Conservation (phyloP, 805 yeast genomes). For the Yarrowia porcina region DNA sequence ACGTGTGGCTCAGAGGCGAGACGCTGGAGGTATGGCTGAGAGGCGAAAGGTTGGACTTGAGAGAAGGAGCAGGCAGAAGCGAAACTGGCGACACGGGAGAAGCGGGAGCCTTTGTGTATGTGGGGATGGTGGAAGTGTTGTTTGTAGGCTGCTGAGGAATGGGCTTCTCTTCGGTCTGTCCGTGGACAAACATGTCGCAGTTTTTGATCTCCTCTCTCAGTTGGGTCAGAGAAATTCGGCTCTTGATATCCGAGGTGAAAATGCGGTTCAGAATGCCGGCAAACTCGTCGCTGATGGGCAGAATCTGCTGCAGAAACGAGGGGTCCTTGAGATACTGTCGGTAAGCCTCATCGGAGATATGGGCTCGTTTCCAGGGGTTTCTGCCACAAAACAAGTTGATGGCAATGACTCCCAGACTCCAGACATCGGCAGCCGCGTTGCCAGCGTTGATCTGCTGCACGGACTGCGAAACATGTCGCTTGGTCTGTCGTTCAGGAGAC, state of each 20-base stretch:
- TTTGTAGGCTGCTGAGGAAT: no score
- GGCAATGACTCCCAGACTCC: slow-evolving; percentile 81
- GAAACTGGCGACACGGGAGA: not conserved
- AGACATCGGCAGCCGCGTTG: slow-evolving; percentile 53
- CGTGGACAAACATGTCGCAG: not conserved
- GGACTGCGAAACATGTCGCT: not conserved
- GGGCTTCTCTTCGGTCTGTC: not conserved
- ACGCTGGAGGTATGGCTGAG: not conserved
- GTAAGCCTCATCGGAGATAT: slow-evolving; percentile 61
- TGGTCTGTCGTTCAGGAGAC: slow-evolving; percentile 66
- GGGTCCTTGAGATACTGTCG: slow-evolving; percentile 57
- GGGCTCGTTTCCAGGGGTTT: slow-evolving; percentile 88
- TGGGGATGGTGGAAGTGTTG: not conserved
- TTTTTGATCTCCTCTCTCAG: slow-evolving; percentile 26
- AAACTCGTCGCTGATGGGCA: slow-evolving; percentile 69
- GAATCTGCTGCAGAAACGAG: slow-evolving; percentile 54
- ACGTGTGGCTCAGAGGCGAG: not conserved
- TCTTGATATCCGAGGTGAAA: not conserved
- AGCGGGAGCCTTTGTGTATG: not conserved
- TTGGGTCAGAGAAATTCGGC: slow-evolving; percentile 11
- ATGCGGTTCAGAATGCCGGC: slow-evolving; percentile 36
- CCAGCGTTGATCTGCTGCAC: slow-evolving; percentile 27
- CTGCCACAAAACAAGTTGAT: slow-evolving; percentile 78
- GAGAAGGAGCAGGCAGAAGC: slow-evolving; percentile 16
- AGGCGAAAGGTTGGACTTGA: slow-evolving; percentile 17